Evolutionary conservation across 495 filamentous ascomycete genomes (phyloP), one percentile per base, ranked within the genome.

Genomic region (Lasiosphaeris hirsuta): DNA sequence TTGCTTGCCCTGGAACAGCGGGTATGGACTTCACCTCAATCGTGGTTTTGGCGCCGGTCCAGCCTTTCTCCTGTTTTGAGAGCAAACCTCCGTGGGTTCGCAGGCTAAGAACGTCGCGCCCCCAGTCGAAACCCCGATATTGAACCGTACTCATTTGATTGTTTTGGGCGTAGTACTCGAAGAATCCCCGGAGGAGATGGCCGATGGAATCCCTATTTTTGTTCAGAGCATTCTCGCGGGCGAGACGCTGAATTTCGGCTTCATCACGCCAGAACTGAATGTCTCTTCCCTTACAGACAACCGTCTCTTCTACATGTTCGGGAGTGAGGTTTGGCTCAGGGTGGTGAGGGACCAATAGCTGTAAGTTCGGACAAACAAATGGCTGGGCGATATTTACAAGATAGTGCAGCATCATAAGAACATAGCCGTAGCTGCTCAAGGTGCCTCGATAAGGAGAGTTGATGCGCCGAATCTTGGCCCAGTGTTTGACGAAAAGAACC

Each of bases 351-450:
- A 30, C 74, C 9, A 81, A 67, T 6, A 74, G 63, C 67, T 94
- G 90, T 8, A 95, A 77, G 65, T 95, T 95, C 0, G 85, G 88
- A 42, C 86, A 79, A n/a, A 95, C 84, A 38, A 89, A 87, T 4
- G 90, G 90, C 36, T 81, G 71, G 11, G 82, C 87, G 51, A 94
- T 65, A 62, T 95, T 93, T 58, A 90, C 78, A 34, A 95, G 84
- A 61, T 91, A 94, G 66, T 95, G 90, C n/a, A 95, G 73, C n/a
- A 90, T 85, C 88, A 95, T 92, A 7, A 95, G 75, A n/a, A 90
- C 88, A 69, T 91, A 95, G 45, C 90, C 90, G 67, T 95, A 95
- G 52, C 86, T 90, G 63, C 86, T 89, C 36, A 95, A 77, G 0
- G 89, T 92, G 49, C 90, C 90, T 40, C 83, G 81, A 65, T 90